A percentile compares a stretch with the other conserved stretches of the same genome.
Conservation (phyloP, 441 rosid species). For the Francoa sonchifolia region DNA sequence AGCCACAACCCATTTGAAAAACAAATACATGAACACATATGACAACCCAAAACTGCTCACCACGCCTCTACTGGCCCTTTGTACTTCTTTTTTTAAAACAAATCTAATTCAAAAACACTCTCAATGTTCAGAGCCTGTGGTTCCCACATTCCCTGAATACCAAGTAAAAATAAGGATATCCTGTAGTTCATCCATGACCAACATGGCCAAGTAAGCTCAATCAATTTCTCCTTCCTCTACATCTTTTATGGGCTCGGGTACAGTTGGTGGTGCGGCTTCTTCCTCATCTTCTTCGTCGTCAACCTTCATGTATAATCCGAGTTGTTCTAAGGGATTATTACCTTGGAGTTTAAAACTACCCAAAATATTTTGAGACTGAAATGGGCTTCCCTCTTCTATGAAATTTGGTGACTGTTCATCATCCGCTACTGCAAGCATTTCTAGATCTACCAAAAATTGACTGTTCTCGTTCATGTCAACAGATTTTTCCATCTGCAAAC, state of each 20-base stretch:
- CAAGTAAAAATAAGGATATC: too few species aligned
- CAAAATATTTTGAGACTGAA: conserved; percentile 26
- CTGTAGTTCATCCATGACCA: too few species aligned
- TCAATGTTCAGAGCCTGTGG: too few species aligned
- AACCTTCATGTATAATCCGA: conserved; percentile 71
- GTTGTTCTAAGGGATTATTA: conserved; percentile 62
- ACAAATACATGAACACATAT: too few species aligned
- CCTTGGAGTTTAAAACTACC: conserved; percentile 63
- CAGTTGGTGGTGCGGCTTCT: conserved; percentile 20
- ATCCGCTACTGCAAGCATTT: conserved; percentile 46
- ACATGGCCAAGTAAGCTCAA: conserved; percentile 14
- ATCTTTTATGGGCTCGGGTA: conserved; percentile 26
- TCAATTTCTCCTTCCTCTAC: conserved; percentile 48
- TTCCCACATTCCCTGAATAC: too few species aligned
- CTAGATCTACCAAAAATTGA: conserved; percentile 67
- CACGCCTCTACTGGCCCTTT: too few species aligned
- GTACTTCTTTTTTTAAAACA: too few species aligned
- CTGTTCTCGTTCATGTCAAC: conserved; percentile 75
- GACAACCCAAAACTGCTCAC: too few species aligned
- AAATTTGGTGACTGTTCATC: conserved; percentile 38
- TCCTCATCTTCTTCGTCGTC: conserved; percentile 79
- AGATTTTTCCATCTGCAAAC: conserved; percentile 79
- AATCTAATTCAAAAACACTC: too few species aligned
- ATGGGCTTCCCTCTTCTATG: conserved; percentile 44
- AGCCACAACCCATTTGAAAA: too few species aligned